phyloP scores from a whole-genome alignment of 495 filamentous ascomycete genomes.

The Oleoguttula mirabilis region DNA sequence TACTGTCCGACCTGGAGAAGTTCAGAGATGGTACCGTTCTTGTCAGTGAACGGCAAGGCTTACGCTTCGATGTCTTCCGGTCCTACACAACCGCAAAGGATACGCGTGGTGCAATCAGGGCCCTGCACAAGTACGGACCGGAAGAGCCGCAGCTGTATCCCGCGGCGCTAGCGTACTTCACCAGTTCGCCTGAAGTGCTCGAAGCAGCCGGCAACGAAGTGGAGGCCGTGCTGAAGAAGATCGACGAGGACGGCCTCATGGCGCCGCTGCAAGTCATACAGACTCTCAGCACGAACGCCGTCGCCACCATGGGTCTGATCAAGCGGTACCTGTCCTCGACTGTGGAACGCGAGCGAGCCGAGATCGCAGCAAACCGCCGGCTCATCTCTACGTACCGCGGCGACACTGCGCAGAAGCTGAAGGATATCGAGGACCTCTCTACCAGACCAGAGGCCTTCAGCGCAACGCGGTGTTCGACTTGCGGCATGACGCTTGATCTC shows the following conservation, averaged over 20 bases:
- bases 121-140: conserved; percentile 78
- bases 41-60: conserved; percentile 84
- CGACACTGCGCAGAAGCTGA: conserved; percentile 68
- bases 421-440: conserved; percentile 63
- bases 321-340: conserved; percentile 83
- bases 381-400: conserved; percentile 73
- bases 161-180: conserved; percentile 86
- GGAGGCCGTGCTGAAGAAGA: conserved; percentile 65
- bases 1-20: conserved; percentile 82
- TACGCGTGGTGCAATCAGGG: conserved; percentile 77
- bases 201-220: conserved; percentile 82
- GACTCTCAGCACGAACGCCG: conserved; percentile 68
- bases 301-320: conserved; percentile 93
- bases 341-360: conserved; percentile 74
- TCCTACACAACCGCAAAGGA: conserved; percentile 92
- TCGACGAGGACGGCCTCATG: conserved; percentile 84
- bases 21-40: conserved; percentile 85
- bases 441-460: conserved; percentile 81
- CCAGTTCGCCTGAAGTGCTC: conserved; percentile 66
- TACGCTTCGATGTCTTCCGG: conserved; percentile 90
- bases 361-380: conserved; percentile 73
- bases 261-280: conserved; percentile 95
- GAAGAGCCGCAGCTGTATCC: conserved; percentile 89
- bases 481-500: conserved; percentile 61
- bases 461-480: conserved; percentile 72